phyloP scores from a whole-genome alignment of 1,139 yeast species.

The Yarrowia galli region DNA sequence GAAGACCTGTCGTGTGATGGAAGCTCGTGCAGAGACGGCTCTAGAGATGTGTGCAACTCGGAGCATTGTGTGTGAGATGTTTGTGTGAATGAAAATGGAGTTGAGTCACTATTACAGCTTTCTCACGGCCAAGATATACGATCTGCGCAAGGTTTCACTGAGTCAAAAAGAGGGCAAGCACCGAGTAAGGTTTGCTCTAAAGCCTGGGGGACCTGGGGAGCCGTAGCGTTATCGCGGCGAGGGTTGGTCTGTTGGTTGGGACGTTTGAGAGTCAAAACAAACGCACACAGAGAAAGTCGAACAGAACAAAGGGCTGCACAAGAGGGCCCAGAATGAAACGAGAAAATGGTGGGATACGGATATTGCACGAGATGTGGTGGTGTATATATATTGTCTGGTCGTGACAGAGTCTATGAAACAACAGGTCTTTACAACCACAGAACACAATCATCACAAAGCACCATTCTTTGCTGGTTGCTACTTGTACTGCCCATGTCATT shows the following conservation, averaged over 20 bases:
- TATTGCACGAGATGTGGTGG: neutral
- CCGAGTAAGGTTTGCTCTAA: slow-evolving; percentile 35
- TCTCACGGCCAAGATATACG: slow-evolving; percentile 21
- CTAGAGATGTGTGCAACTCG: slow-evolving; percentile 17
- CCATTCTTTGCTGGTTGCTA: too few species aligned
- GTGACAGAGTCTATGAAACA: too few species aligned
- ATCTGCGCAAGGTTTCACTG: slow-evolving; percentile 39
- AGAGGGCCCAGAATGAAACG: too few species aligned
- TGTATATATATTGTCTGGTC: too few species aligned
- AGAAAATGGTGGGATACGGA: neutral
- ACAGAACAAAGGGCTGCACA: too few species aligned
- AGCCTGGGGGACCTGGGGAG: slow-evolving; percentile 19
- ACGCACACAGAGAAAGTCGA: neutral
- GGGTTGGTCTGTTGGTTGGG: slow-evolving; percentile 22
- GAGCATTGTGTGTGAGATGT: slow-evolving; percentile 29
- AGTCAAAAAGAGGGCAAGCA: slow-evolving; percentile 30
- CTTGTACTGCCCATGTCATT: too few species aligned
- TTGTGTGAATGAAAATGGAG: neutral
- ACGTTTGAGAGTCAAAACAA: too few species aligned
- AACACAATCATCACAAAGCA: too few species aligned
- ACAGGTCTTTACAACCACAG: too few species aligned
- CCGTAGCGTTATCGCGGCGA: slow-evolving; percentile 32
- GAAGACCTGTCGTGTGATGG: neutral
- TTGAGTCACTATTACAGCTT: neutral
- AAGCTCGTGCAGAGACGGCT: neutral